A percentile compares a stretch with the other conserved stretches of the same genome.
Conservation (phyloP, 1,284 basidiomycete species). For the Inonotus hispidus region DNA sequence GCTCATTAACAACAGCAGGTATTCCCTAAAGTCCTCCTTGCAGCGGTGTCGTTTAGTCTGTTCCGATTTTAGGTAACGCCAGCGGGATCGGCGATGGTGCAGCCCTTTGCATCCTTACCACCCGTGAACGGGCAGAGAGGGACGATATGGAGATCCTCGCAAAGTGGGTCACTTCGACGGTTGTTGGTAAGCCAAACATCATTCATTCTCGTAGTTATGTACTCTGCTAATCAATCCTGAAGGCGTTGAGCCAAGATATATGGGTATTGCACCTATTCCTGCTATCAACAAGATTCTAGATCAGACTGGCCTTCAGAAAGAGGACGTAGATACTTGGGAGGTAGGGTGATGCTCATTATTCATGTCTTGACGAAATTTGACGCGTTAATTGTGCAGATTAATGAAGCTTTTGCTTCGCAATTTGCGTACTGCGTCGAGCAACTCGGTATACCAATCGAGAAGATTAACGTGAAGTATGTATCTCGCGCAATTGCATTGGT, state of each 20-base stretch:
- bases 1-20: conserved; percentile 61
- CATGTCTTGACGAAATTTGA: conserved; percentile 29
- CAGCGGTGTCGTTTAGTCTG: background rate
- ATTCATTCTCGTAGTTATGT: conserved; percentile 1
- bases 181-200: conserved; percentile 58
- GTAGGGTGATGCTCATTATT: conserved; percentile 44
- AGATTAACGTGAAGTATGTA: conserved; percentile 79
- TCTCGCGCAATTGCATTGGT: background rate
- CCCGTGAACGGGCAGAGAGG: conserved; percentile 76
- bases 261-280: conserved; percentile 82
- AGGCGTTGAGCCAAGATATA: conserved; percentile 81
- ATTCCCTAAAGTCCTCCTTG: background rate
- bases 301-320: conserved; percentile 68
- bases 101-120: conserved; percentile 83
- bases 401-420: conserved; percentile 87
- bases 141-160: conserved; percentile 85
- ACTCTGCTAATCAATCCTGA: conserved; percentile 24
- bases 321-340: conserved; percentile 89
- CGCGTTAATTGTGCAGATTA: conserved; percentile 34
- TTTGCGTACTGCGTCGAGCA: conserved; percentile 77
- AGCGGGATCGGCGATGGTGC: conserved; percentile 96
- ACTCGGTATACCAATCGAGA: conserved; percentile 68
- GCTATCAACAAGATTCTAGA: conserved; percentile 80
- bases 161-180: conserved; percentile 80
- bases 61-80: conserved; percentile 66